Base-by-base conservation (phyloP, 805 yeast species). In the Candida jianshihensis region DNA sequence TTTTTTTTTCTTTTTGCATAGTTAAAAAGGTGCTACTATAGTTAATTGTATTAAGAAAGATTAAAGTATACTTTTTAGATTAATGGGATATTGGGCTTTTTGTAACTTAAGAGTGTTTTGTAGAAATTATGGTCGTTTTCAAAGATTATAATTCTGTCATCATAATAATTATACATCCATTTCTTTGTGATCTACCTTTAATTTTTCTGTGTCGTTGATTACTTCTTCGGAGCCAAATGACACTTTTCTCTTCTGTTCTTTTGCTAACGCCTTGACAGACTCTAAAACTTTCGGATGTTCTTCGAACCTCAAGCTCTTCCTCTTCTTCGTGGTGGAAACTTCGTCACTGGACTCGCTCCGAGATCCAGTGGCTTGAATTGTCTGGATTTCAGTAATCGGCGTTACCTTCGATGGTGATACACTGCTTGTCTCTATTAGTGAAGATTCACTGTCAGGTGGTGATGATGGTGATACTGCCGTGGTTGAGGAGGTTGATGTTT, bases 271-370 rank as follows among this genome's bases (percentile, higher is more conserved):
- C 33, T 42, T 48, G 3, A 48, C 54, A 5, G 48, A 42, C 15
- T 53, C 53, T 16, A 51, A 22, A 4, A 51, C 43, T 4, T 46
- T 49, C 25, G 60, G 57, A 27, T 59, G 62, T n/a, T 63, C 66
- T 15, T 68, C 71, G 45, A 70, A 70, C 31, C 74, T 51, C 38
- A 70, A 57, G 36, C 66, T 63, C 48, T 66, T 67, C 40, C 69
- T 56, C 52, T 62, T 60, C 40, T 46, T 53, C 22, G 53, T 42
- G 2, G 44, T 36, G 16, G 18, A 13, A 13, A 16, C 31, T 14
- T 44, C 44, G 8, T 30, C 25, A 6, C 38, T 40, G 12, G 33
- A 34, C 2, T 27, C 17, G 20, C 37, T 38, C 16, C 35, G 35
- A 3, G 45, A 27, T 3, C 52, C 56, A 11, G 46, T 39, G 3